Base-by-base conservation (phyloP, 805 yeast genomes). In the Kuraishia borneana region DNA sequence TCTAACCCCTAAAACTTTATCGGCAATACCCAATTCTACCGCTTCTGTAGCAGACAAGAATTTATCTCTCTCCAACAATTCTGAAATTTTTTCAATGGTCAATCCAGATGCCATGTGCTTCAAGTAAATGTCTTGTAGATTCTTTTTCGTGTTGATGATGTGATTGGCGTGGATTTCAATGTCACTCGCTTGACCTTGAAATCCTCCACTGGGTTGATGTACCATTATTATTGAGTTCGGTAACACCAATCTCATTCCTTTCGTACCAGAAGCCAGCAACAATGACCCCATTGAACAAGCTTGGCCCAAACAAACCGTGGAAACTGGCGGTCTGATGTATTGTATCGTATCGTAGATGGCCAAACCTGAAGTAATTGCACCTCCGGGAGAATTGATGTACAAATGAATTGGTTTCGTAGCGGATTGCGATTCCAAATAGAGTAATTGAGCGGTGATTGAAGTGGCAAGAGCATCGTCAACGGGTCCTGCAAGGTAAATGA, bases 321-420 rank as follows among this genome's bases (percentile, higher is more conserved):
- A 48, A 5, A 55, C 54, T 7, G 56, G 56, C 18, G 52, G 42
- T 25, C 43, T 39, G 27, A 54, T 47, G 31, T 50, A 55, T 36
- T 55, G 59, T 45, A 55, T 55, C 6, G 61, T 55, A 31, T 55
- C 61, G 30, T 56, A 53, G 22, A 55, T 51, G 3, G 58, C 54
- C 26, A 55, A 37, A 2, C 61, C 61, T 3, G 57, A 47, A 5
- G 55, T 52, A 25, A 55, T 53, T 16, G 45, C 43, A 1, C 61
- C 61, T 2, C 61, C 61, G 9, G 56, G 55, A 0, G 58, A 51
- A 36, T 56, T 56, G 35, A 49, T 48, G 31, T 49, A 48, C 2
- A 49, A 34, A 34, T 44, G 41, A 17, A 49, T 48, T 2, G 51
- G 47, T 22, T 41, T 41, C 3, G 43, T 29, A 8, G 40, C 30